Conservation (phyloP, 169 alveolate species). For the Babesia divergens region DNA sequence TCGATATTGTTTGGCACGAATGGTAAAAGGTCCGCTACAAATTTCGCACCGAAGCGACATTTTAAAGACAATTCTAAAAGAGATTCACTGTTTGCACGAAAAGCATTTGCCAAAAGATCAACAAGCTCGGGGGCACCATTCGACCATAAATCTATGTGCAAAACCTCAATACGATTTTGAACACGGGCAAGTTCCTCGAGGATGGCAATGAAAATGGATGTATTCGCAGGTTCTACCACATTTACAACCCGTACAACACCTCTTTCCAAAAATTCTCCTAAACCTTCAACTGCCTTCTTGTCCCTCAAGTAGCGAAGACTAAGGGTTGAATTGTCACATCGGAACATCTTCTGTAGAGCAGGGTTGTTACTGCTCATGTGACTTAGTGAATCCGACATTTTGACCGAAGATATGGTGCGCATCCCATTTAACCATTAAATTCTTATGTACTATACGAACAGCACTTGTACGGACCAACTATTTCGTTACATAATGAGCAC, state of each 20-base stretch:
- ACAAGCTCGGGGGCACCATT: slow-evolving; percentile 19
- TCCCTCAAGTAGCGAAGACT: slow-evolving; percentile 29
- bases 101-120: not conserved
- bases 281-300: slow-evolving; percentile 14
- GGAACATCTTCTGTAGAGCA: slow-evolving; percentile 31
- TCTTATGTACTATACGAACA: too few species aligned
- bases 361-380: too few species aligned
- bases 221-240: slow-evolving; percentile 13
- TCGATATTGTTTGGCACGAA: slow-evolving; percentile 24
- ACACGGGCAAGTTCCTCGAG: slow-evolving; percentile 16
- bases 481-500: too few species aligned
- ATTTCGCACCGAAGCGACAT: slow-evolving; percentile 25
- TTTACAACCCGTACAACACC: not conserved
- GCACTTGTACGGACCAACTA: too few species aligned
- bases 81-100: slow-evolving; percentile 29
- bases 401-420: too few species aligned
- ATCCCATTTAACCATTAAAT: too few species aligned
- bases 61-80: slow-evolving; percentile 33
- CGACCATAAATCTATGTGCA: slow-evolving; percentile 53
- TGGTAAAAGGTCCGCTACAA: slow-evolving; percentile 26
- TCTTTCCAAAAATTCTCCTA: not conserved
- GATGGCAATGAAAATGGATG: slow-evolving; percentile 12
- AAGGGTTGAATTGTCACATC: not conserved
- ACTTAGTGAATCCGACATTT: too few species aligned
- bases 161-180: slow-evolving; percentile 4